Conservation (phyloP, 306 rosid genomes). For the Casuarina glauca region DNA sequence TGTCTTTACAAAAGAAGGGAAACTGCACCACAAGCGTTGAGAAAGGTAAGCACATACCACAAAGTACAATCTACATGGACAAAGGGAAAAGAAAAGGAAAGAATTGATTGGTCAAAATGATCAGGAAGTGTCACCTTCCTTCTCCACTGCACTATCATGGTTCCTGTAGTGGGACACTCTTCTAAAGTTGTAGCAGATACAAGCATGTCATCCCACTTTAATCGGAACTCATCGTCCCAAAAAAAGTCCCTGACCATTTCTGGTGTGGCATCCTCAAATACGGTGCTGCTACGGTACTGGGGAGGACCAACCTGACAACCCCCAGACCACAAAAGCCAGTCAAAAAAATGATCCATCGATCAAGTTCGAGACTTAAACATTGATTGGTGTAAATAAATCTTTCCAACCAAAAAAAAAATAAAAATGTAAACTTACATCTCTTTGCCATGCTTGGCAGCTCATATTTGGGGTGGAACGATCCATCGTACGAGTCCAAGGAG, state of each 20-base stretch:
- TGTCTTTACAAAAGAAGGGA: slow-evolving; percentile 69
- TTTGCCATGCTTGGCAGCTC: slow-evolving; percentile 57
- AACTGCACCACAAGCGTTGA: slow-evolving; percentile 50
- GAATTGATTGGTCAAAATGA: slow-evolving; percentile 3
- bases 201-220: slow-evolving; percentile 64
- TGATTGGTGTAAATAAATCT: neutral
- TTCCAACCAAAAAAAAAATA: neutral
- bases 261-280: slow-evolving; percentile 67
- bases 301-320: slow-evolving; percentile 58
- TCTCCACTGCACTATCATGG: slow-evolving; percentile 57
- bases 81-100: neutral
- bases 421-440: slow-evolving; percentile 40
- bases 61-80: neutral
- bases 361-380: neutral
- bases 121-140: slow-evolving; percentile 41
- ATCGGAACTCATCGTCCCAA: slow-evolving; percentile 58
- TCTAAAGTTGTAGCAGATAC: slow-evolving; percentile 38
- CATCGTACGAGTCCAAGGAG: slow-evolving; percentile 59
- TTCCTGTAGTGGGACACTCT: slow-evolving; percentile 63
- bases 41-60: slow-evolving; percentile 28
- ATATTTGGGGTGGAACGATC: slow-evolving; percentile 52
- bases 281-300: slow-evolving; percentile 51
- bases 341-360: neutral
- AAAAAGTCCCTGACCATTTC: slow-evolving; percentile 62
- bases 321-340: slow-evolving; percentile 11